Evolutionary conservation across 148 eudicot genomes (phyloP), one percentile per base, ranked within the genome.

Genomic region (Rhododendron ovatum): DNA sequence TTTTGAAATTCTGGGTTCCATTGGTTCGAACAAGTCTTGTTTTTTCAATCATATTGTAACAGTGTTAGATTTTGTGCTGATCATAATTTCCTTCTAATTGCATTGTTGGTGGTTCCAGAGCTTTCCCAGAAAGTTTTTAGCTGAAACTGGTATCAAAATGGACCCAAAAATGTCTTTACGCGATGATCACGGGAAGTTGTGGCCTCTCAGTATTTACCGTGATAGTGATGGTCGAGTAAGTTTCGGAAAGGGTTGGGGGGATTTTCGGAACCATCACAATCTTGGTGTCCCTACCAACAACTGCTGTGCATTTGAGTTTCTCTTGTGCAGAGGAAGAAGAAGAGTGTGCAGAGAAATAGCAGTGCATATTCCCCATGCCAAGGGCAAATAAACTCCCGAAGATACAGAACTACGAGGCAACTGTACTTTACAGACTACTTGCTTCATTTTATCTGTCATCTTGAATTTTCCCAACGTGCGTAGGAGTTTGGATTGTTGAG

Each of bases 271-370:
- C 74, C 74, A 57, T 30, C 59, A 85, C 51, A 41, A 13, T 30
- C 22, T 85, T 13, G 41, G 18, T 5, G n/a, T 15, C 4, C 12
- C 28, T 39, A 71, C 45, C 55, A 41, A 41, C 43, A 41, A 41
- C 8, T 1, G 65, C 2, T 76, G 73, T 71, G 28, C 79, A 14
- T 77, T 85, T 59, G 86, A 85, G 82, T 77, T 53, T 28, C 26
- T 26, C n/a, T 39, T 24, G 59, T 11, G 8, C 26, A 18, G 82
- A 55, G 82, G 82, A 77, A 77, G 53, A 26, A 37, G 82, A 22
- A n/a, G 82, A 35, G 6, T 9, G 3, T 24, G 74, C 86, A 30
- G 15, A n/a, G 86, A 85, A 78, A 85, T 85, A 85, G 26, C 45
- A 15, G 86, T 85, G 51, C 39, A 53, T 22, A 39, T 84, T 75